Base-by-base conservation (phyloP, 1,284 basidiomycete species). In the Sanghuangporus weigelae region DNA sequence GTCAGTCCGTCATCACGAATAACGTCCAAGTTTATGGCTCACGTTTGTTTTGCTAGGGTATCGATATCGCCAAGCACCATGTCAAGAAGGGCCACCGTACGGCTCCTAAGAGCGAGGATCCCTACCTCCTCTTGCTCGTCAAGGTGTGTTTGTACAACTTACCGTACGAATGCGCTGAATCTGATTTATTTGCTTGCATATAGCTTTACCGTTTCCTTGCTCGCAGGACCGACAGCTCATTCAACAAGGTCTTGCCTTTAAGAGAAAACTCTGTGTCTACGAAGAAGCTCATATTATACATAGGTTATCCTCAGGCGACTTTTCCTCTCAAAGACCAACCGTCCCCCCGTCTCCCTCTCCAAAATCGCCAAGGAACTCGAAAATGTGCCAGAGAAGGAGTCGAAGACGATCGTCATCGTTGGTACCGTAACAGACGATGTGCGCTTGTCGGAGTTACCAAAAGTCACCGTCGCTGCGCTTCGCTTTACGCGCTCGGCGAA, bases 171-270 rank as follows among this genome's bases (percentile, higher is more conserved):
- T 38, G 26, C 36, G 3, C 31, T 12, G 31, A 19, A 60, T 40
- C 11, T 57, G 62, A 26, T 61, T 39, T 12, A 64, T 51, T 19
- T 31, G 38, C 44, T 50, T 36, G 36, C 21, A 57, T 67, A 46
- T 72, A 97, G 96, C 88, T 99, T 70, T 99, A 99, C 86, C 95
- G 96, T 74, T 99, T 99, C 89, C 84, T 99, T 69, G 96, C 96
- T 69, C 92, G 97, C 74, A 91, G 97, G 74, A 99, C 97, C 63
- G 94, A 98, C 77, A 88, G 94, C 67, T 81, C 82, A 71, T 99
- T 99, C 84, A 99, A 99, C 93, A 95, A 96, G 89, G 89, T 90
- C 26, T 67, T 50, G 68, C 69, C 64, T 64, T 62, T 31, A 54
- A 26, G 26, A 51, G 48, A 12, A 35, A 39, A 31, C 8, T 40